phyloP scores from a whole-genome alignment of 2,329 filamentous ascomycete species.

The Colletotrichum lupini region DNA sequence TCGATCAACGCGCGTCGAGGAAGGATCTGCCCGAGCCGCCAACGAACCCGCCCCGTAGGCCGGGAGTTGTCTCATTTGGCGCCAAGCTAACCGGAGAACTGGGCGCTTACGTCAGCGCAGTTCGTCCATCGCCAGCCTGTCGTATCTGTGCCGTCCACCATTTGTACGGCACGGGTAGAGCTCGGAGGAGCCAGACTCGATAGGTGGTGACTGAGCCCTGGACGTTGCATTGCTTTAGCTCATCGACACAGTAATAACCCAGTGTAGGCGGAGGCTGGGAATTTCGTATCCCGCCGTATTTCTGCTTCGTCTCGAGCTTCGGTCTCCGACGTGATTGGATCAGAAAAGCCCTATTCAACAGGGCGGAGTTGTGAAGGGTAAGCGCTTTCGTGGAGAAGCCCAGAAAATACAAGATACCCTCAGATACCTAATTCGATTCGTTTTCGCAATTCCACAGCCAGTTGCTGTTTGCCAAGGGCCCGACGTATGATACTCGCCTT shows the following conservation, averaged over 20 bases:
- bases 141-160: neutral
- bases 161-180: neutral
- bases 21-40: neutral
- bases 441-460: neutral
- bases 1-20: slow-evolving; percentile 15
- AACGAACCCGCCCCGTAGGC: slow-evolving; percentile 1
- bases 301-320: neutral
- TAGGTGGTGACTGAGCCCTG: neutral
- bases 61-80: neutral
- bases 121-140: neutral
- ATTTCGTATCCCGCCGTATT: slow-evolving; percentile 1
- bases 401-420: neutral
- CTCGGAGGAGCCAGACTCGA: neutral
- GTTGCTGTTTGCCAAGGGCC: neutral
- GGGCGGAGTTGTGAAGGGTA: neutral
- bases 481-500: neutral
- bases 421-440: neutral
- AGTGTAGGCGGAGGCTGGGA: neutral
- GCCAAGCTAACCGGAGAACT: neutral
- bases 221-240: neutral
- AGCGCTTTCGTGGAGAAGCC: slow-evolving; percentile 10
- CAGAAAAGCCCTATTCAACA: neutral
- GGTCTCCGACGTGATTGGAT: slow-evolving; percentile 3
- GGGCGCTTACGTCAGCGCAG: neutral
- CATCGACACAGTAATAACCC: neutral